Conservation (phyloP, 2,329 filamentous ascomycete genomes). For the Xylaria sp. region DNA sequence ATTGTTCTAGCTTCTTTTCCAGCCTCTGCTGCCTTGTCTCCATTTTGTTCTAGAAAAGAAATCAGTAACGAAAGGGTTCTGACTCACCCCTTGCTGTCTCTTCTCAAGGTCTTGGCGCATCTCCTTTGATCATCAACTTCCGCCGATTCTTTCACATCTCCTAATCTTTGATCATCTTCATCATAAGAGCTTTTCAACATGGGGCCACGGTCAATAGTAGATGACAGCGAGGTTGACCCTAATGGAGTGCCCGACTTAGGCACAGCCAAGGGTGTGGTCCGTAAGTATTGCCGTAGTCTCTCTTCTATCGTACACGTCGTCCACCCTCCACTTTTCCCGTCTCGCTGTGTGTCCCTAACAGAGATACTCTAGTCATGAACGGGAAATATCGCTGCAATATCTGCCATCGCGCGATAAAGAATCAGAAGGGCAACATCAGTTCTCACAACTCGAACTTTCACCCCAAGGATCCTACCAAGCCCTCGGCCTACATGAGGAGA, state of each 20-base stretch:
- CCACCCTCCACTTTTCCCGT: neutral
- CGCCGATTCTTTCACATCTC: neutral
- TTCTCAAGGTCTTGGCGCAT: neutral
- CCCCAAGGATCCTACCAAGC: neutral
- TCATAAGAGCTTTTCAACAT: neutral
- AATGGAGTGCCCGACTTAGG: neutral
- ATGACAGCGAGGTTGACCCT: neutral
- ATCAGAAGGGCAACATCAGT: neutral
- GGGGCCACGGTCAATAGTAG: neutral
- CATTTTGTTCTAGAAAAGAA: neutral
- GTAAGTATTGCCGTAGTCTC: neutral
- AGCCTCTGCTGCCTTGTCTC: neutral
- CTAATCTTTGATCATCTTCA: neutral
- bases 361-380: neutral
- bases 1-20: neutral
- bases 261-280: neutral
- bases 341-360: neutral
- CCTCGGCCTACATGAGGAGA: neutral
- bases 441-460: slow-evolving; percentile 3
- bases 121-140: neutral
- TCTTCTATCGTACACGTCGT: neutral
- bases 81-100: neutral
- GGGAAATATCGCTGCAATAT: slow-evolving; percentile 9
- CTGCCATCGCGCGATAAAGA: slow-evolving; percentile 2
- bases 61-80: neutral